Base-by-base conservation (phyloP, 768 basidiomycete genomes). In the Sistotremastrum suecicum region DNA sequence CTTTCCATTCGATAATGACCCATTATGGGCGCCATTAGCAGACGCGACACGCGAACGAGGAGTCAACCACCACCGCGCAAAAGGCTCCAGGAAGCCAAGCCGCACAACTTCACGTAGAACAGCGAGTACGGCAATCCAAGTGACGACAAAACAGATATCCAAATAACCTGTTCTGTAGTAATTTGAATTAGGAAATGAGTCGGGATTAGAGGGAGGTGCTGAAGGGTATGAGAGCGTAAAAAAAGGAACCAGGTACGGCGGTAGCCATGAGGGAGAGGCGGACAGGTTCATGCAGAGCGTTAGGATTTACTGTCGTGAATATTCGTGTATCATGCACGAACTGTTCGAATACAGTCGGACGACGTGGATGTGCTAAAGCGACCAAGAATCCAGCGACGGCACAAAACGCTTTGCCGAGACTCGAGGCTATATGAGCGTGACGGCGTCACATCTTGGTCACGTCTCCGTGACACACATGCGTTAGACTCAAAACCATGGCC, bases 91-190 rank as follows among this genome's bases (percentile, higher is more conserved):
- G 34, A 91, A 53, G 52, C 67, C 70, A 20, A 91, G 62, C 54
- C 95, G 78, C 37, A 78, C 61, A 33, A 75, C 63, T 65, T 94
- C 92, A 50, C 95, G 78, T 30, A 89, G 61, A 44, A 90, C 54
- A n/a, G 88, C 88, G 77, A 95, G 90, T 53, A 81, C 66, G 9
- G 82, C 74, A 47, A 95, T 86, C 62, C 76, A 83, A n/a, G 80
- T 74, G 46, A 90, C 62, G 47, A 91, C 70, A 55, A 94, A 58
- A 56, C 78, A 89, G n/a, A 72, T 62, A 60, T 99, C 95, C 48
- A 74, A 69, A 31, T 66, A 64, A n/a, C 89, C 89, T 28, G 75
- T 78, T 42, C 56, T 67, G 59, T 87, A 92, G 60, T 88, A 82
- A 43, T 61, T 51, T 37, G 80, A 78, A 60, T 76, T 57, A 32